These are phyloP conservation scores for Fusarium hainanense DNA, from an alignment of 2,329 filamentous ascomycete species.

Conservation along the genomic window DNA sequence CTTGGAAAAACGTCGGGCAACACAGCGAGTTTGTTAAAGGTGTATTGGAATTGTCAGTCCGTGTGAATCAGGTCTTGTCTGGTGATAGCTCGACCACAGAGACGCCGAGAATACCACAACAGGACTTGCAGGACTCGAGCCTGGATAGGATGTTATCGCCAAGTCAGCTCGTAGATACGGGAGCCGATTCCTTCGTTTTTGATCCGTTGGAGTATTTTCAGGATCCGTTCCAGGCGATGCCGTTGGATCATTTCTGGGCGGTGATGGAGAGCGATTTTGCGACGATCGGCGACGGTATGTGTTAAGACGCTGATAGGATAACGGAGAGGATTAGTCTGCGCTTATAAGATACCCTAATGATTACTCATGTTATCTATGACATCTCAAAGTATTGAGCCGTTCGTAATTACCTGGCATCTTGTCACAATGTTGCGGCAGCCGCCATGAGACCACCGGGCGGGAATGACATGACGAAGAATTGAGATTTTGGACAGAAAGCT, in stretches of 20 bases:
- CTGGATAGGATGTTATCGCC: slow-evolving; percentile 10
- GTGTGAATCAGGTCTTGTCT: slow-evolving; percentile 32
- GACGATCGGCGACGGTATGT: slow-evolving; percentile 16
- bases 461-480: too few relatives aligned
- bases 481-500: rapidly evolving
- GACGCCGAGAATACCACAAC: slow-evolving; percentile 1
- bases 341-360: slow-evolving; percentile 1
- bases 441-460: too few relatives aligned
- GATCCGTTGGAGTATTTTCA: slow-evolving; percentile 35
- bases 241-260: slow-evolving; percentile 42
- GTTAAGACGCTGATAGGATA: not conserved
- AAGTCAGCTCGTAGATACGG: not conserved
- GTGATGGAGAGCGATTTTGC: slow-evolving; percentile 40
- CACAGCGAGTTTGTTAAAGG: slow-evolving; percentile 30
- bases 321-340: not conserved
- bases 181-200: slow-evolving; percentile 17
- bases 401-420: too few relatives aligned
- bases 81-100: slow-evolving; percentile 14
- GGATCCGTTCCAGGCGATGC: slow-evolving; percentile 42
- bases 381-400: not conserved
- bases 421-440: too few relatives aligned
- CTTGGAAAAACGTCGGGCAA: not conserved
- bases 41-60: slow-evolving; percentile 23
- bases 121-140: not conserved
- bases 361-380: too few relatives aligned